Base-by-base conservation (phyloP, 441 rosid genomes). In the Populus hybrid region DNA sequence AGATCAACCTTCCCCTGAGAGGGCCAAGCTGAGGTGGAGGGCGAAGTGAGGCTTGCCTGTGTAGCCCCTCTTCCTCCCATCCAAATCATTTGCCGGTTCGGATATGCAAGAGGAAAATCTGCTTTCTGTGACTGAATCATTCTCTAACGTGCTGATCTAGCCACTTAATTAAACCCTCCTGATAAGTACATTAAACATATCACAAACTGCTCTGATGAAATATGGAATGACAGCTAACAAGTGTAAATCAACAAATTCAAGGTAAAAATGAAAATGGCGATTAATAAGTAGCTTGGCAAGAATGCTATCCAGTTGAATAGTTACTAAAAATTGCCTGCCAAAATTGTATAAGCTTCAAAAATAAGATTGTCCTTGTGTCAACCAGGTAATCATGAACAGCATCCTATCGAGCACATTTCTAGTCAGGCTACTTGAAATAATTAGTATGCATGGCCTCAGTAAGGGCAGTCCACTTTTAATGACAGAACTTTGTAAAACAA, bases 121-220 rank as follows among this genome's bases (percentile, higher is more conserved):
- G 67, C 36, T 6, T 30, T 70, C 42, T 74, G 32, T 30, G 38
- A 57, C n/a, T 28, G 54, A 34, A 66, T 16, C 34, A 28, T 67
- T 67, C 76, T 67, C 24, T 20, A 46, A 18, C 7, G 36, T 6
- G 64, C 23, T 50, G 72, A 34, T 73, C 69, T 18, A 59, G 61
- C 38, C 20, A 57, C 24, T 54, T 59, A 35, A 67, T 67, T 54
- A 73, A 73, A 68, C 30, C 72, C 10, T 36, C 73, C 73, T 73
- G 77, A 34, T n/a, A 54, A 73, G 5, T 21, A 54, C 12, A 72
- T 73, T 18, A n/a, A 54, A 6, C 50, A 34, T 36, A 73, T 72
- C 72, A 73, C 21, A 54, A 10, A 61, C 32, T 21, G 34, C 38
- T 32, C 26, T n/a, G 24, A 57, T 11, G 35, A 8, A 28, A 61